A percentile compares a stretch with the other conserved stretches of the same genome.
Conservation (phyloP, 192 early-diverging fungal genomes). For the Backusella australiensis region DNA sequence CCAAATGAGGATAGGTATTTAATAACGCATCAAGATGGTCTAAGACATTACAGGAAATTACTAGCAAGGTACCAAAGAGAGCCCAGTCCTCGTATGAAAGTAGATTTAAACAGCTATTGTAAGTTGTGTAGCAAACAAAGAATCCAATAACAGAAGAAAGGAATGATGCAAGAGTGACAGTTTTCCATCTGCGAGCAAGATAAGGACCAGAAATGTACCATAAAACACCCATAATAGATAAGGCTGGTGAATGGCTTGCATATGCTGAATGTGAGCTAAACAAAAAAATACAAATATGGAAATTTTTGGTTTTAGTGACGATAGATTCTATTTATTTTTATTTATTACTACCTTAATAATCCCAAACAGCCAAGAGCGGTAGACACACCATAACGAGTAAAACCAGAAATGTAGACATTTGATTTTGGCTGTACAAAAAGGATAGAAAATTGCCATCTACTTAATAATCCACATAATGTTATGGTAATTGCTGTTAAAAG, state of each 20-base stretch:
- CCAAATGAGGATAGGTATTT: slow-evolving; percentile 29
- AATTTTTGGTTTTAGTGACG: neutral
- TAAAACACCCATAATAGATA: slow-evolving; percentile 3
- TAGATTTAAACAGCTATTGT: slow-evolving; percentile 22
- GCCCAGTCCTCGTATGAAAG: slow-evolving; percentile 40
- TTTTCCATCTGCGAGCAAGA: slow-evolving; percentile 29
- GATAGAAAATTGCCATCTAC: slow-evolving; percentile 25
- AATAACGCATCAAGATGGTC: slow-evolving; percentile 34
- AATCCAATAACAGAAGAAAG: slow-evolving; percentile 16
- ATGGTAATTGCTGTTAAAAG: neutral
- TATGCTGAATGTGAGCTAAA: neutral
- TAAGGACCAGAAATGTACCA: slow-evolving; percentile 33
- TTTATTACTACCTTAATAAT: slow-evolving; percentile 8
- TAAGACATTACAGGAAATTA: slow-evolving; percentile 16
- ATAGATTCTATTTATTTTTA: neutral
- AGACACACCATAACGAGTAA: slow-evolving; percentile 22
- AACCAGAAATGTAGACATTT: neutral
- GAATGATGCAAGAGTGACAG: slow-evolving; percentile 12
- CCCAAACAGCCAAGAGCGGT: neutral
- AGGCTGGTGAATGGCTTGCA: neutral
- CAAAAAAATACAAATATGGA: neutral
- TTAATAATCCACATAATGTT: neutral
- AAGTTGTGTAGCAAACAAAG: slow-evolving; percentile 5
- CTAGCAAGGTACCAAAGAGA: slow-evolving; percentile 20
- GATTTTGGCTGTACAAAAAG: neutral